Evolutionary conservation across 148 eudicot species (phyloP).

Genomic region (Rhododendron molle): DNA sequence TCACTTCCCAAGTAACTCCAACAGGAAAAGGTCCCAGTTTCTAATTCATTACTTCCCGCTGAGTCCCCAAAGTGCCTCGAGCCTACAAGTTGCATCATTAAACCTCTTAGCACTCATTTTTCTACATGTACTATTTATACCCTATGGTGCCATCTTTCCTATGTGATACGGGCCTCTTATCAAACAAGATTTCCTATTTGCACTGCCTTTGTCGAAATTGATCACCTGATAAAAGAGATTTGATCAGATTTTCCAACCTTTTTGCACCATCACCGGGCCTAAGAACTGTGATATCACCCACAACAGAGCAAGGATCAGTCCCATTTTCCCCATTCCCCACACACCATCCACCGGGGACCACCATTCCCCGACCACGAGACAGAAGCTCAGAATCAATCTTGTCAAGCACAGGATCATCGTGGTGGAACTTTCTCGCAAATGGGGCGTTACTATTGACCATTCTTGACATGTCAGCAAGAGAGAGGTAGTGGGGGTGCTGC

Average conservation of each 20-base stretch:
- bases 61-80: neutral
- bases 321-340: constrained; percentile 43
- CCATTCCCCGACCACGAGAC: constrained; percentile 33
- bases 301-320: constrained; percentile 40
- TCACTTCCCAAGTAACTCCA: neutral
- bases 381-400: constrained; percentile 56
- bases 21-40: neutral
- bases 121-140: neutral
- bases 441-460: constrained; percentile 68
- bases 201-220: constrained; percentile 38
- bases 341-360: constrained; percentile 84
- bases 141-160: neutral
- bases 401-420: constrained; percentile 56
- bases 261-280: constrained; percentile 42
- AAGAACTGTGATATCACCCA: constrained; percentile 33
- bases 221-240: constrained; percentile 30
- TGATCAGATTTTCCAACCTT: constrained; percentile 37
- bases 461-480: constrained; percentile 36
- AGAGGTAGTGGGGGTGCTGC: constrained; percentile 74
- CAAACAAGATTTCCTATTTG: constrained; percentile 19
- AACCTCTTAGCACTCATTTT: neutral
- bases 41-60: neutral
- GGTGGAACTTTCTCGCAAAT: constrained; percentile 73
- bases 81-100: neutral
- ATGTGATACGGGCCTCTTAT: neutral